A percentile compares a stretch with the other conserved stretches of the same genome.
phyloP scores from a whole-genome alignment of 805 yeast species.

The Lachancea sp. region DNA sequence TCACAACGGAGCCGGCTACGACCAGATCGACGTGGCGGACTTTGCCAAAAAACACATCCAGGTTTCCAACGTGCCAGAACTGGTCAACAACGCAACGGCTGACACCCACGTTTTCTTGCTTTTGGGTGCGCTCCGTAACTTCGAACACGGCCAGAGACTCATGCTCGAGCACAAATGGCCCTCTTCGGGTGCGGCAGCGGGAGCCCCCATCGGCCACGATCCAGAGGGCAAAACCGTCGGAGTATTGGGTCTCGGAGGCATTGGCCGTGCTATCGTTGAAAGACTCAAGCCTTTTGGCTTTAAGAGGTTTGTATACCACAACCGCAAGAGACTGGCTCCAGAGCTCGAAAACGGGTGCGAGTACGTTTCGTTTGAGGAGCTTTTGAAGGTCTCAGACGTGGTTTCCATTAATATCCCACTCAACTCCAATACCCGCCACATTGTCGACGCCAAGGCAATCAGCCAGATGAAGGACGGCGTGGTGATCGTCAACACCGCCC shows the following conservation, averaged over 20 bases:
- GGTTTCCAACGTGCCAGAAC: slow-evolving; percentile 58
- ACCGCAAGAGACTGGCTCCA: slow-evolving; percentile 50
- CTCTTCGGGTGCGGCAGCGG: slow-evolving; percentile 44
- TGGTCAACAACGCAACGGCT: slow-evolving; percentile 69
- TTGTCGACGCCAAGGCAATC: slow-evolving; percentile 54
- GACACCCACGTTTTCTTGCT: slow-evolving; percentile 59
- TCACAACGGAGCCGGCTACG: slow-evolving; percentile 74
- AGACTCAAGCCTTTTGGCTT: slow-evolving; percentile 75
- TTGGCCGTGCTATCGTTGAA: slow-evolving; percentile 73
- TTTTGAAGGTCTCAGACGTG: slow-evolving; percentile 58
- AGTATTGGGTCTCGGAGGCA: slow-evolving; percentile 83
- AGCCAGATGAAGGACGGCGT: slow-evolving; percentile 73
- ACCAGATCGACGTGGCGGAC: slow-evolving; percentile 56
- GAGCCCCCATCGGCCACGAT: slow-evolving; percentile 61
- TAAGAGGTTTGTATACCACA: slow-evolving; percentile 61
- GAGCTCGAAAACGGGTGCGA: slow-evolving; percentile 66
- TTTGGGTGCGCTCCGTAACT: slow-evolving; percentile 61
- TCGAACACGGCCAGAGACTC: slow-evolving; percentile 50
- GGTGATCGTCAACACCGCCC: slow-evolving; percentile 71
- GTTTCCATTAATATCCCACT: slow-evolving; percentile 73
- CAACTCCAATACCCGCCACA: slow-evolving; percentile 63
- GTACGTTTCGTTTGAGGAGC: slow-evolving; percentile 65
- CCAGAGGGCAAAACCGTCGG: slow-evolving; percentile 76
- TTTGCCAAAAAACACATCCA: slow-evolving; percentile 49
- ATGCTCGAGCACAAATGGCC: slow-evolving; percentile 61